Conservation (phyloP, 306 rosid species). For the Cicer pinnatifidum region DNA sequence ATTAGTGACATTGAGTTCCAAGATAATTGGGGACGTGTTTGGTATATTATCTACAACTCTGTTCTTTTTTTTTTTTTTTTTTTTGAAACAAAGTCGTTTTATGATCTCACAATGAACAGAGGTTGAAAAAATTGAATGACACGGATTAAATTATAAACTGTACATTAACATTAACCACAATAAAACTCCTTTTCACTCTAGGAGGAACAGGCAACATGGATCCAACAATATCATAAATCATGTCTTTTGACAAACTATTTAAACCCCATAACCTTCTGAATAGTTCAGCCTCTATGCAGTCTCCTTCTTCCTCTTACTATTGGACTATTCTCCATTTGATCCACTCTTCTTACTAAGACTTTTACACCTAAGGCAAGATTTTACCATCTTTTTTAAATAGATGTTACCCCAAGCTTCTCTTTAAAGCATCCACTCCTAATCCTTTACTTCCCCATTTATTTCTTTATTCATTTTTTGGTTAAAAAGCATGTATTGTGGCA, state of each 20-base stretch:
- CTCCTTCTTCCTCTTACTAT: neutral
- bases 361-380: neutral
- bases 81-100: neutral
- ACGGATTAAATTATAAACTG: neutral
- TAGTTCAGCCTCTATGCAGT: neutral
- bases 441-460: conserved; percentile 3
- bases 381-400: neutral
- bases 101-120: neutral
- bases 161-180: conserved; percentile 1
- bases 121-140: conserved; percentile 5
- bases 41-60: conserved; percentile 55
- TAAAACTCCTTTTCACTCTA: conserved; percentile 14
- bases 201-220: neutral
- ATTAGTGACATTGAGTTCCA: conserved; percentile 88
- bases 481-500: neutral
- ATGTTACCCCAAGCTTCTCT: neutral
- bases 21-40: conserved; percentile 93
- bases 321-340: conserved; percentile 8
- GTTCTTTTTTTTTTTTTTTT: neutral
- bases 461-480: neutral
- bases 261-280: neutral
- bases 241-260: neutral
- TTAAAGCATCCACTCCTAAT: neutral
- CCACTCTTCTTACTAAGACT: neutral
- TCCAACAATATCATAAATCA: neutral